Evolutionary conservation across 2,329 filamentous ascomycete species (phyloP).

Genomic region (Penicillium expansum): DNA sequence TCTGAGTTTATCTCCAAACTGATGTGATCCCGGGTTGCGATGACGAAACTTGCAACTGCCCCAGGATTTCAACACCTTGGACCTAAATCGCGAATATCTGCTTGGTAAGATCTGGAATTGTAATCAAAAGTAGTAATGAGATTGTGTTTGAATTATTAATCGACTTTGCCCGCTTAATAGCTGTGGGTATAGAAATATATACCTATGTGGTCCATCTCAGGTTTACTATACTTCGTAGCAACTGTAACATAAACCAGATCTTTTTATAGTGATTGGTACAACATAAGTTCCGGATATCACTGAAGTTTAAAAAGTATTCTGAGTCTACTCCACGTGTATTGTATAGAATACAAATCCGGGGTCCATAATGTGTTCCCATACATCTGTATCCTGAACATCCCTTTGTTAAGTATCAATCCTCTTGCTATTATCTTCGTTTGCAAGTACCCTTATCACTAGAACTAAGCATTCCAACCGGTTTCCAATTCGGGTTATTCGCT

Average conservation of each 20-base stretch:
- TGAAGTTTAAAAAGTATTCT: not conserved
- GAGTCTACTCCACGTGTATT: not conserved
- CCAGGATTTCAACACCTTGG: not conserved
- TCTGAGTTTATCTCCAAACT: conserved; percentile 2
- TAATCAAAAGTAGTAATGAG: not conserved
- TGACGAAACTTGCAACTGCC: conserved; percentile 19
- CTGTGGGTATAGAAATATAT: not conserved
- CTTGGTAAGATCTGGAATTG: not conserved
- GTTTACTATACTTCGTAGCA: not conserved
- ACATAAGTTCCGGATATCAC: not conserved
- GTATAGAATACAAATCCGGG: not conserved
- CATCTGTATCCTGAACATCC: not conserved
- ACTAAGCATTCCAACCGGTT: not conserved
- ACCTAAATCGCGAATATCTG: conserved; percentile 2
- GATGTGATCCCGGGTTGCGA: conserved; percentile 23
- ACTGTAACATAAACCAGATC: not conserved
- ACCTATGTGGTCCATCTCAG: not conserved
- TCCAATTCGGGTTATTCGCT: not conserved
- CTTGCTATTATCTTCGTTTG: not conserved
- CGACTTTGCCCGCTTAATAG: not conserved
- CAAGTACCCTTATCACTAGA: not conserved
- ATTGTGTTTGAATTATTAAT: not conserved
- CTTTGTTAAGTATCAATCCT: not conserved
- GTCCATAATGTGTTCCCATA: not conserved
- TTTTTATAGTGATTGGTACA: not conserved